These are phyloP conservation scores for Paramyrothecium roridum DNA, from an alignment of 2,329 filamentous ascomycete species.

Conservation along the genomic window DNA sequence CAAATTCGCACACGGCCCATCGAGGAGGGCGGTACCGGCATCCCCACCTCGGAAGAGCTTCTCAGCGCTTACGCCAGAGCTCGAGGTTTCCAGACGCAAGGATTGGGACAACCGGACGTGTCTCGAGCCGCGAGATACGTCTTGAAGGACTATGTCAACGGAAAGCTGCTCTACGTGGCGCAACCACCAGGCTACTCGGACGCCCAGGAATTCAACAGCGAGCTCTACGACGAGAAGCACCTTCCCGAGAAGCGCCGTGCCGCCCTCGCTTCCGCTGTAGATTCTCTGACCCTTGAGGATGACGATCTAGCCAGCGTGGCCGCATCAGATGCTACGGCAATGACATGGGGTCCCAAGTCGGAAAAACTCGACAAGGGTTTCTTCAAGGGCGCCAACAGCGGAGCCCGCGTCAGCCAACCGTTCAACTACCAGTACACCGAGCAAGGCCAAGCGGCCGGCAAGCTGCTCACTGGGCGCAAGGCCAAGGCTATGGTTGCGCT, in stretches of 20 bases:
- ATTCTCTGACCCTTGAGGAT: slow-evolving; percentile 39
- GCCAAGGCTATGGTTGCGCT: slow-evolving; percentile 75
- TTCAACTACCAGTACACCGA: slow-evolving; percentile 89
- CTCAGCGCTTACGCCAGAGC: slow-evolving; percentile 83
- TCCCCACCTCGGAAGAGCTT: slow-evolving; percentile 80
- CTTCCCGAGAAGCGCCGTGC: slow-evolving; percentile 78
- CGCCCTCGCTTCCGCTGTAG: slow-evolving; percentile 51
- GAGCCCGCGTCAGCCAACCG: slow-evolving; percentile 70
- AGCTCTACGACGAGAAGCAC: slow-evolving; percentile 80
- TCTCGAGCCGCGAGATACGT: slow-evolving; percentile 85
- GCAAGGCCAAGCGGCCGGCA: slow-evolving; percentile 61
- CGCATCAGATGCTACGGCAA: slow-evolving; percentile 44
- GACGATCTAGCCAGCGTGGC: slow-evolving; percentile 26
- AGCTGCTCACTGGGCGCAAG: slow-evolving; percentile 79
- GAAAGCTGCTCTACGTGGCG: slow-evolving; percentile 88
- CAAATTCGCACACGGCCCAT: slow-evolving; percentile 75
- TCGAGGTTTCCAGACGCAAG: slow-evolving; percentile 85
- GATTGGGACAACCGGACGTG: slow-evolving; percentile 88
- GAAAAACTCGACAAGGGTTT: slow-evolving; percentile 82
- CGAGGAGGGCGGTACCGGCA: slow-evolving; percentile 90
- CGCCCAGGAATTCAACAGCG: slow-evolving; percentile 75
- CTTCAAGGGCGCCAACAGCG: slow-evolving; percentile 66
- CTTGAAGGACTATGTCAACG: slow-evolving; percentile 96
- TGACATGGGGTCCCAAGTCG: slow-evolving; percentile 68
- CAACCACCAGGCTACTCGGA: slow-evolving; percentile 77